A percentile compares a stretch with the other conserved stretches of the same genome.
phyloP scores from a whole-genome alignment of 148 eudicot species.

The Dianthus caryophyllus region DNA sequence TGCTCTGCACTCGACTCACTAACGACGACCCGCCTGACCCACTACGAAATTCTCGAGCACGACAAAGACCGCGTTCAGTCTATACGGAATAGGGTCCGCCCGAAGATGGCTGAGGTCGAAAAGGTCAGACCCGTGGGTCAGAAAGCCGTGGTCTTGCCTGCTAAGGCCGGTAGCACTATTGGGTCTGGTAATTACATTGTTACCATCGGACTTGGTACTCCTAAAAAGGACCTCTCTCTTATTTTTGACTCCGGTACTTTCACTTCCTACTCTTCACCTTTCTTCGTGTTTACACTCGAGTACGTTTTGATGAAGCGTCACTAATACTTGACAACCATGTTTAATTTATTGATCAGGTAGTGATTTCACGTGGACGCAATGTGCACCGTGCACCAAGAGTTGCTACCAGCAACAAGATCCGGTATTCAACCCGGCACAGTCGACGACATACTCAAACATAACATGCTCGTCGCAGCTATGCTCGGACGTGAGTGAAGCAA shows the following conservation, averaged over 20 bases:
- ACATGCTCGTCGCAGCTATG: slow-evolving; percentile 50
- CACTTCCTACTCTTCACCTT: too few relatives aligned
- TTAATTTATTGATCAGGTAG: slow-evolving; percentile 30
- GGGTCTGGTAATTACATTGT: slow-evolving; percentile 67
- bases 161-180: slow-evolving; percentile 46
- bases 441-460: slow-evolving; percentile 50
- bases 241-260: slow-evolving; percentile 60
- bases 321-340: too few relatives aligned
- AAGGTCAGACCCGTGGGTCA: slow-evolving; percentile 5
- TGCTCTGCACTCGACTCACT: slow-evolving; percentile 33
- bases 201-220: slow-evolving; percentile 57
- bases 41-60: slow-evolving; percentile 33
- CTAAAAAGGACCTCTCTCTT: slow-evolving; percentile 48
- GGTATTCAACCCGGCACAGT: slow-evolving; percentile 44
- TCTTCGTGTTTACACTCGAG: too few relatives aligned
- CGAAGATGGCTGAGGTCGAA: slow-evolving; percentile 12
- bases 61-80: slow-evolving; percentile 65
- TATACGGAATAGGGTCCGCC: slow-evolving; percentile 33
- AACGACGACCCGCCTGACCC: slow-evolving; percentile 22
- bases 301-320: too few relatives aligned
- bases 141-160: slow-evolving; percentile 37
- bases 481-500: slow-evolving; percentile 40
- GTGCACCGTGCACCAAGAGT: slow-evolving; percentile 49
- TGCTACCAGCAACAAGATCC: slow-evolving; percentile 58
- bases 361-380: slow-evolving; percentile 52